Evolutionary conservation across 2,329 filamentous ascomycete genomes (phyloP).

Genomic region (Aureobasidium lini): DNA sequence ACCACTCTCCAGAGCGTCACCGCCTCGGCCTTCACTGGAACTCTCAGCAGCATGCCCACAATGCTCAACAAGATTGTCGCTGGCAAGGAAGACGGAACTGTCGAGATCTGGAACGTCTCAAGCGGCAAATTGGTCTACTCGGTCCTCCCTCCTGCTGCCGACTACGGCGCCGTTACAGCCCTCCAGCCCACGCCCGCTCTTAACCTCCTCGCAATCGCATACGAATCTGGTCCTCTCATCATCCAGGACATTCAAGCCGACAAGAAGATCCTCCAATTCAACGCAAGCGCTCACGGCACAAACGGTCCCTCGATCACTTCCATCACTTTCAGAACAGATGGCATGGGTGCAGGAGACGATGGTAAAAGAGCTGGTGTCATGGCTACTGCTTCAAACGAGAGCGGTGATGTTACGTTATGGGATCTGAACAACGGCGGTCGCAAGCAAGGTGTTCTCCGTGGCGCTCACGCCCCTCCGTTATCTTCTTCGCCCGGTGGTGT

Average conservation of each 20-base stretch:
- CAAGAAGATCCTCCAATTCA: conserved; percentile 55
- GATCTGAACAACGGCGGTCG: conserved; percentile 85
- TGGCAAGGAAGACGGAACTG: conserved; percentile 75
- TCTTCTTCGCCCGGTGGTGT: conserved; percentile 72
- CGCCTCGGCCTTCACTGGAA: conserved; percentile 60
- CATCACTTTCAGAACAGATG: conserved; percentile 87
- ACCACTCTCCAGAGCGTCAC: conserved; percentile 64
- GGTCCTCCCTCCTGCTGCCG: conserved; percentile 65
- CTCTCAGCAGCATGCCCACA: conserved; percentile 82
- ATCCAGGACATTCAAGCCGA: conserved; percentile 79
- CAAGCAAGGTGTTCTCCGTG: conserved; percentile 76
- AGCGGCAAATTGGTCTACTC: conserved; percentile 88
- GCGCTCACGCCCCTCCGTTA: conserved; percentile 72
- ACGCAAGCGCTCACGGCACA: conserved; percentile 37
- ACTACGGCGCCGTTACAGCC: conserved; percentile 76
- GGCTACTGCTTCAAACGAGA: conserved; percentile 74
- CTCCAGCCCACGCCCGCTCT: conserved; percentile 77
- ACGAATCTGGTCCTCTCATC: conserved; percentile 67
- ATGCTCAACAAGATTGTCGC: conserved; percentile 94
- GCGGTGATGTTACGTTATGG: conserved; percentile 91
- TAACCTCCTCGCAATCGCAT: conserved; percentile 80
- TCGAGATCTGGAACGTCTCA: conserved; percentile 97
- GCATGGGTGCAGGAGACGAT: conserved; percentile 78
- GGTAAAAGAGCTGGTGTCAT: conserved; percentile 82
- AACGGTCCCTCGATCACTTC: conserved; percentile 61